Evolutionary conservation across 768 basidiomycete species (phyloP).

Genomic region (Tulasnella sp.): DNA sequence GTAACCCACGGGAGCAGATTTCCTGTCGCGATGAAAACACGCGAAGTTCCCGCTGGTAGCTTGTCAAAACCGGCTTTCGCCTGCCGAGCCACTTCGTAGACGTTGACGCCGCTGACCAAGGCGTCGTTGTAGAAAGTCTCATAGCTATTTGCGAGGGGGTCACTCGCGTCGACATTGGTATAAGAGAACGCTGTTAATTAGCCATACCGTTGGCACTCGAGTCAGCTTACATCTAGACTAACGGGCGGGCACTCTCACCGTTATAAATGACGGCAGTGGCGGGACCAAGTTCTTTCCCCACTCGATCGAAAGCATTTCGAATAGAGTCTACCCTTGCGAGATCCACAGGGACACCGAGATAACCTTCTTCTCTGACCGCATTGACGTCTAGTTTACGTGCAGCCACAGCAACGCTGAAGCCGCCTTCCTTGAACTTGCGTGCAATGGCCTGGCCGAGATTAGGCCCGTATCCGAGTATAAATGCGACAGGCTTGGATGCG

Average conservation of each 20-base stretch:
- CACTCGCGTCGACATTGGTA: neutral
- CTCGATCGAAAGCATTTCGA: neutral
- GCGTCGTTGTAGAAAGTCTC: neutral
- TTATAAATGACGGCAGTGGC: slow-evolving; percentile 14
- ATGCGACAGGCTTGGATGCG: neutral
- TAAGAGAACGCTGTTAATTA: neutral
- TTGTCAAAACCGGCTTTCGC: slow-evolving; percentile 5
- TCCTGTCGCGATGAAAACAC: neutral
- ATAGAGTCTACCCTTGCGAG: neutral
- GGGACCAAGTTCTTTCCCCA: slow-evolving; percentile 20
- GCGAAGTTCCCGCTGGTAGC: neutral
- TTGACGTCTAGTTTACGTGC: neutral
- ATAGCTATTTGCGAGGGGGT: neutral
- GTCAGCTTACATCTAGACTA: too few relatives aligned
- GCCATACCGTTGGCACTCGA: too few relatives aligned
- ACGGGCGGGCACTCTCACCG: too few relatives aligned
- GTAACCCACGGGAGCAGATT: slow-evolving; percentile 10
- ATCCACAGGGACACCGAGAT: neutral
- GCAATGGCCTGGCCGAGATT: slow-evolving; percentile 10
- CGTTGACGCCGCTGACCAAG: neutral
- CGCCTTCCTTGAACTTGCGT: slow-evolving; percentile 7
- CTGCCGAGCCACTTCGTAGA: neutral
- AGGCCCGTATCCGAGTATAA: slow-evolving; percentile 17
- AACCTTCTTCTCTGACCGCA: neutral
- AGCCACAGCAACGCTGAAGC: slow-evolving; percentile 23